These are phyloP conservation scores for Sistotremastrum suecicum DNA, from an alignment of 768 basidiomycete genomes.

Conservation along the genomic window DNA sequence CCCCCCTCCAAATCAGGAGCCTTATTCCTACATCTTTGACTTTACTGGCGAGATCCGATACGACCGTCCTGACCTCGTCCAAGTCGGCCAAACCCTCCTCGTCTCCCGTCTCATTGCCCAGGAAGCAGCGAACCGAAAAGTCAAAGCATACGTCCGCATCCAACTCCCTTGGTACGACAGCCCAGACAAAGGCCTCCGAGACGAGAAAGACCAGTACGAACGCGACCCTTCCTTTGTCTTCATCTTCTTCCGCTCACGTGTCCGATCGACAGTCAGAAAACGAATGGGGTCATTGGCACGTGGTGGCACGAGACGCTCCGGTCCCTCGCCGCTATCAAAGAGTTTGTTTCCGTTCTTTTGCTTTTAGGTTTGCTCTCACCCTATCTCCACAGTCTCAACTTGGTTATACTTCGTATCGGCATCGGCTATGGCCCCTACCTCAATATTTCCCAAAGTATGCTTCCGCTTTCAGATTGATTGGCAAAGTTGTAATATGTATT, in stretches of 20 bases:
- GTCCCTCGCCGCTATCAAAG: constrained; percentile 55
- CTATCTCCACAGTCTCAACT: constrained; percentile 43
- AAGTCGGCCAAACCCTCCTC: constrained; percentile 60
- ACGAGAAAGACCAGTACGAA: constrained; percentile 54
- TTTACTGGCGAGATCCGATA: constrained; percentile 66
- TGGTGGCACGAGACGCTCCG: constrained; percentile 88
- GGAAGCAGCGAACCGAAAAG: constrained; percentile 68
- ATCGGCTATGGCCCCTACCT: constrained; percentile 75
- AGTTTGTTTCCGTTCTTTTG: constrained; percentile 25
- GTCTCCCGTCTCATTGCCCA: constrained; percentile 53
- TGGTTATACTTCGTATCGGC: constrained; percentile 63
- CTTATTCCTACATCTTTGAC: constrained; percentile 76
- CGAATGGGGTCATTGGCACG: constrained; percentile 50
- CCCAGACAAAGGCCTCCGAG: constrained; percentile 44
- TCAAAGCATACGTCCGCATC: constrained; percentile 66
- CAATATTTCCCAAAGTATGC: constrained; percentile 52
- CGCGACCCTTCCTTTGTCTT: too few species aligned
- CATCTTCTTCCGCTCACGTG: not conserved
- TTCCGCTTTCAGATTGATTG: not conserved
- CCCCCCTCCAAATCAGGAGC: constrained; percentile 50
- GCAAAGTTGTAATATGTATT: not conserved
- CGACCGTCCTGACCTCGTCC: constrained; percentile 67
- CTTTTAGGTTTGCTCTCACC: constrained; percentile 1
- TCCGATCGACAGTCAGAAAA: constrained; percentile 23
- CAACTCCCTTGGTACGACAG: constrained; percentile 72